Evolutionary conservation across 306 rosid species (phyloP).

Genomic region (Medicago arabica): DNA sequence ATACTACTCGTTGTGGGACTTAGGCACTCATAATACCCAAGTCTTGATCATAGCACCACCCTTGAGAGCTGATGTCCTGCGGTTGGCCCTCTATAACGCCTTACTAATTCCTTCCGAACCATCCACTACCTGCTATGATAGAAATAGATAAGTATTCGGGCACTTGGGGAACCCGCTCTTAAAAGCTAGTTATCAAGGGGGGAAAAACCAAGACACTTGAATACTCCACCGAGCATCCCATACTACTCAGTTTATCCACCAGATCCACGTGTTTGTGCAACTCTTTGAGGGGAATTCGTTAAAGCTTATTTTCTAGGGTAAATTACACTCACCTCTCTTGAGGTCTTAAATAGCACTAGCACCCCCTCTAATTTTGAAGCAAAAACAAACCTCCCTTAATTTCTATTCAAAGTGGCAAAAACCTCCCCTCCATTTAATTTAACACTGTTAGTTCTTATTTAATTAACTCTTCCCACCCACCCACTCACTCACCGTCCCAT

Average conservation of each 20-base stretch:
- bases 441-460: too few relatives aligned
- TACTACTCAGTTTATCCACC: neutral
- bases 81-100: neutral
- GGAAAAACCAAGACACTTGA: neutral
- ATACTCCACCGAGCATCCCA: neutral
- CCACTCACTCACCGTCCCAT: too few relatives aligned
- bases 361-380: too few relatives aligned
- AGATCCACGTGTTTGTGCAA: neutral
- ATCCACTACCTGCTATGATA: neutral
- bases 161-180: neutral
- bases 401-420: too few relatives aligned
- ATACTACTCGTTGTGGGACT: neutral
- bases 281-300: neutral
- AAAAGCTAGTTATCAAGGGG: neutral
- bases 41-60: neutral
- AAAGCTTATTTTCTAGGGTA: neutral
- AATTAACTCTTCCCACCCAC: too few relatives aligned
- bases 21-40: neutral
- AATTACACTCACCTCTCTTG: too few relatives aligned
- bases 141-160: neutral
- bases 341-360: too few relatives aligned
- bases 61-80: neutral
- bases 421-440: too few relatives aligned
- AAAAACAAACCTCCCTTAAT: too few relatives aligned
- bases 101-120: neutral